Evolutionary conservation across 306 rosid genomes (phyloP), one percentile per base, ranked within the genome.

Genomic region (Elaeagnus macrophylla): DNA sequence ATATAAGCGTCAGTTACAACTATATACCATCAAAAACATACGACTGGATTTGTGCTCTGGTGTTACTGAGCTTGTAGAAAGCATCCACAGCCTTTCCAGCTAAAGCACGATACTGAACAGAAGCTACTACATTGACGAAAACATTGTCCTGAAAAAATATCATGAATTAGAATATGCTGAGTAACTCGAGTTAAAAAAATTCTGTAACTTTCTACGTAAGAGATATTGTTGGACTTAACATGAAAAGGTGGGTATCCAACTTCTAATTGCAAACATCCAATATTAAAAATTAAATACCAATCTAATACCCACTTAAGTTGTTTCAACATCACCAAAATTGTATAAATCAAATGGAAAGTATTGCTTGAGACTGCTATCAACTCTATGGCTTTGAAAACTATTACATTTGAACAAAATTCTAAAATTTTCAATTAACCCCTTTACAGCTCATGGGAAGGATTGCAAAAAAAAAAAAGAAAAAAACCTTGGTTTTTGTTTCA

Each of bases 401-500:
- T 25, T 25, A 5, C 4, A 5, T 25, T 25, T 37, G 37, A 50
- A 48, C 20, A 56, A 20, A 8, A 8, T 13, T 41, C 16, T 8
- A 46, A 37, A 25, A 3, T 39, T 8, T 14, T 38, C 49, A 25
- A 15, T 9, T 18, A 56, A 60, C 38, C 44, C 36, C 55, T 40
- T 44, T 32, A 55, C 49, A 49, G 17, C 17, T 10, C 49, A 63
- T 66, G 73, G 41, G 13, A 42, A 59, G 51, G 56, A 12, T 59
- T 51, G 47, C 19, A 15, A 19, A 46, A 61, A 10, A 49, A 6
- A 48, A 45, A 68, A 62, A 67, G 56, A 41, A 48, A 40, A 62
- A 57, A 68, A 89, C 97, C 95, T 89, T 89, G 39, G 97, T 86
- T 81, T 89, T 89, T 70, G 97, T 89, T 76, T 89, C 97, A 51